Percentiles rank a stretch among this genome's conserved stretches.
phyloP scores from a whole-genome alignment of 345 rosid species.

The Carallia pectinifolia region DNA sequence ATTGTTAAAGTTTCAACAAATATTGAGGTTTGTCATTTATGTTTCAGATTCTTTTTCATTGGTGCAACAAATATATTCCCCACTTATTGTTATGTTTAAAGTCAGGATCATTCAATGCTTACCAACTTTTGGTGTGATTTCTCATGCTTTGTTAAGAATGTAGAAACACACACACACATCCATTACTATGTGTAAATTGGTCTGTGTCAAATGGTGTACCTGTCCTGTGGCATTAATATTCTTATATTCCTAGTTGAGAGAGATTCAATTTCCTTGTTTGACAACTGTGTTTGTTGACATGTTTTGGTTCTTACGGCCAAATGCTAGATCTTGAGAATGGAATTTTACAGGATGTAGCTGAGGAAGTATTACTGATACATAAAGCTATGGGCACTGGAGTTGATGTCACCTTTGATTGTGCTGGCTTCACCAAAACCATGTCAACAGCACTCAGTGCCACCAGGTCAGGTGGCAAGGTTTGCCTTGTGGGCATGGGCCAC shows the following conservation, averaged over 20 bases:
- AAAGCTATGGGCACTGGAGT: slow-evolving; percentile 59
- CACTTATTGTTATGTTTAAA: too few species aligned
- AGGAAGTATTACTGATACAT: slow-evolving; percentile 60
- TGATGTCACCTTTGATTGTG: slow-evolving; percentile 84
- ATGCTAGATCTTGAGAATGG: neutral
- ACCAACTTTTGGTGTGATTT: too few species aligned
- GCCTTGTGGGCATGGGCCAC: slow-evolving; percentile 90
- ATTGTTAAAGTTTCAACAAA: slow-evolving; percentile 63
- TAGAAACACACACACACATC: too few species aligned
- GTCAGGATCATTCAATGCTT: too few species aligned
- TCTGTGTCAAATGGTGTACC: too few species aligned
- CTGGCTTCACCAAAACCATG: slow-evolving; percentile 89
- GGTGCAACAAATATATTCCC: too few species aligned
- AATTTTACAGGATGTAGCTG: slow-evolving; percentile 54
- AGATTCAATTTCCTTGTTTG: too few species aligned
- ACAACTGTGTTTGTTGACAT: neutral
- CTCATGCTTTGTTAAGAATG: too few species aligned
- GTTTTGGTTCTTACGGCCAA: neutral
- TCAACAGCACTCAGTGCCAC: slow-evolving; percentile 76
- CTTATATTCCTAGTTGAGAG: too few species aligned
- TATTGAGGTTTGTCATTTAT: slow-evolving; percentile 43
- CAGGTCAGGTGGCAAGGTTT: slow-evolving; percentile 82
- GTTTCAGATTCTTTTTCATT: neutral
- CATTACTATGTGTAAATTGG: too few species aligned
- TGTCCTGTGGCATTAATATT: too few species aligned